Percentiles rank a stretch among this genome's conserved stretches.
Conservation (phyloP, 306 rosid species). For the Cucurbita maxima region DNA sequence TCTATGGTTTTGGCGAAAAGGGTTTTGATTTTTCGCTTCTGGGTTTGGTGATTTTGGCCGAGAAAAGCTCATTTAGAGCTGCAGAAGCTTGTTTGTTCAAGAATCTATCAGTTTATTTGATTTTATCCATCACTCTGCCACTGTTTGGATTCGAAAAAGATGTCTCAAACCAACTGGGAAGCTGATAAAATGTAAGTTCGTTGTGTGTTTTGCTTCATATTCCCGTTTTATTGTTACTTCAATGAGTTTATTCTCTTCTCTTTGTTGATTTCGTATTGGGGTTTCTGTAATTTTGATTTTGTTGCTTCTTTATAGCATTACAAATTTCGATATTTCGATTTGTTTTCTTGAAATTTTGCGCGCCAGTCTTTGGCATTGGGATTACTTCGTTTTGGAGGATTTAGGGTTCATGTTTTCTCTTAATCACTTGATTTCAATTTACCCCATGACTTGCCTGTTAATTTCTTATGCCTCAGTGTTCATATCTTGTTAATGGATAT, state of each 20-base stretch:
- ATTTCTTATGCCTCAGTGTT: background rate
- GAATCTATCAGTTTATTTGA: conserved; percentile 6
- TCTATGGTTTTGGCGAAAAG: conserved; percentile 10
- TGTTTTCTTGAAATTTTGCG: background rate
- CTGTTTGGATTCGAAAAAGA: conserved; percentile 20
- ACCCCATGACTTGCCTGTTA: background rate
- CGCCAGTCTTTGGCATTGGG: background rate
- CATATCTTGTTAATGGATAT: background rate
- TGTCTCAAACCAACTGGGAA: conserved; percentile 99
- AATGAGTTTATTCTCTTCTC: background rate
- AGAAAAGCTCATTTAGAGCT: conserved; percentile 2
- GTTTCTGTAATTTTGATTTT: conserved; percentile 10
- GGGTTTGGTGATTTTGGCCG: conserved; percentile 18
- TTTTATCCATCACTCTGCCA: conserved; percentile 7
- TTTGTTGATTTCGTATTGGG: conserved; percentile 22
- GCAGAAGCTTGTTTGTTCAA: conserved; percentile 11
- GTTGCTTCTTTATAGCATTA: background rate
- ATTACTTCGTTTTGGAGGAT: conserved; percentile 1
- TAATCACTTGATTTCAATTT: background rate
- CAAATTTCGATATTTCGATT: background rate
- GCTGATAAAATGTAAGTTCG: conserved; percentile 92
- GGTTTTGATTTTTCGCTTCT: conserved; percentile 17
- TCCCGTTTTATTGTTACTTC: background rate
- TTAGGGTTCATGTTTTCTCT: conserved; percentile 18
- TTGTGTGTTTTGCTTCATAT: background rate